Base-by-base conservation (phyloP, 495 filamentous ascomycete genomes). In the Mytilinidion resinicola region DNA sequence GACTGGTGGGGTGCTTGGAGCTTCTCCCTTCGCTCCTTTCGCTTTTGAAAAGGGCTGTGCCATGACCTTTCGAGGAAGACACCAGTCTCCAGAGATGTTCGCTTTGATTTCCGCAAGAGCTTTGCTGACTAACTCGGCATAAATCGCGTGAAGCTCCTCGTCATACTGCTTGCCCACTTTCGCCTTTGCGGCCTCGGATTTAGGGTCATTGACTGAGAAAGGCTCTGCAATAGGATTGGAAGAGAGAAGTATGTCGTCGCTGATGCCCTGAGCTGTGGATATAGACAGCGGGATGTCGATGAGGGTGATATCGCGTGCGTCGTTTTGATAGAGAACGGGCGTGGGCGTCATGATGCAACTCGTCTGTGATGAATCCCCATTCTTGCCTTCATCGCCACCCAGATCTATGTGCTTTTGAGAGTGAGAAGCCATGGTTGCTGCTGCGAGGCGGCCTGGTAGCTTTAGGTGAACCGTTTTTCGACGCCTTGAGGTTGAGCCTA, bases 211-310 rank as follows among this genome's bases (percentile, higher is more conserved):
- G 9, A 55, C 10, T 0, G 49, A 0, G 43, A 66, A 68, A 5
- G 73, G 70, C 19, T 58, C 46, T 41, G 62, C 44, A 12, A 66
- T 36, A 0, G 73, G 66, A 21, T 43, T 9, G 1, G 52, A 57
- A 0, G 73, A 74, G 19, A 67, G 59, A 9, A 72, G 59, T 46
- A 51, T 47, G 20, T 63, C 54, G 39, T 39, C 41, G 3, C 41
- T 34, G 25, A 11, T 20, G 36, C 60, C 65, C 62, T 76, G 74
- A 9, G 70, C 74, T 19, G 51, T 33, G 49, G 67, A 57, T 56
- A 88, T 85, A 3, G 85, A 87, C n/a, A 60, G 60, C 14, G 86
- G 85, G 19, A 86, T 82, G 62, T 89, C 85, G 43, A 89, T 60
- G 12, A 89, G 70, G 36, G 80, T 78, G 17, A 79, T 59, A 3